phyloP scores from a whole-genome alignment of 495 filamentous ascomycete genomes.

The Tuber brumale region DNA sequence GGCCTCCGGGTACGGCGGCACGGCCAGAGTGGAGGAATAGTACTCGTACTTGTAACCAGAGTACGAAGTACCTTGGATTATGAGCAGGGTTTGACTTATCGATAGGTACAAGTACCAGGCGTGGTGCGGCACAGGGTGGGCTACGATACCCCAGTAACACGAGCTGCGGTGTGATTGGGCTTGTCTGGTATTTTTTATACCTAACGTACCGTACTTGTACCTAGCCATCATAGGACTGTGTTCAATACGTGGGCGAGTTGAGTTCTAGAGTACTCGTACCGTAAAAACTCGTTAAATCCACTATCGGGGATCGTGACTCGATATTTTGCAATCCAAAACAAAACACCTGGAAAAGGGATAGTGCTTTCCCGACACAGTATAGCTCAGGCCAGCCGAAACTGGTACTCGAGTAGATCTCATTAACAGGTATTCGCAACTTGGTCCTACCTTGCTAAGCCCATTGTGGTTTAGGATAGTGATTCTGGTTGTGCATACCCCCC shows the following conservation, averaged over 20 bases:
- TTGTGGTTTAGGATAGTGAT: too few species aligned
- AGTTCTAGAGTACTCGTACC: background rate
- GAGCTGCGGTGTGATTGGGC: background rate
- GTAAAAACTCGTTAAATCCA: too few species aligned
- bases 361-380: too few species aligned
- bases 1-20: background rate
- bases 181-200: background rate
- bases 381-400: too few species aligned
- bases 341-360: too few species aligned
- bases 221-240: background rate
- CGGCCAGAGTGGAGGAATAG: background rate
- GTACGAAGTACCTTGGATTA: background rate
- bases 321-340: too few species aligned
- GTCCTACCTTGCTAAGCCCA: too few species aligned
- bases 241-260: conserved; percentile 1
- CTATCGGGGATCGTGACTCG: too few species aligned
- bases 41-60: background rate
- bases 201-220: background rate
- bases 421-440: too few species aligned
- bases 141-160: background rate
- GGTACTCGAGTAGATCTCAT: too few species aligned
- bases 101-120: background rate
- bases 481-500: too few species aligned
- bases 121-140: background rate
- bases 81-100: background rate